Evolutionary conservation across 2,329 filamentous ascomycete species (phyloP).

Genomic region (Microcera coccophila): DNA sequence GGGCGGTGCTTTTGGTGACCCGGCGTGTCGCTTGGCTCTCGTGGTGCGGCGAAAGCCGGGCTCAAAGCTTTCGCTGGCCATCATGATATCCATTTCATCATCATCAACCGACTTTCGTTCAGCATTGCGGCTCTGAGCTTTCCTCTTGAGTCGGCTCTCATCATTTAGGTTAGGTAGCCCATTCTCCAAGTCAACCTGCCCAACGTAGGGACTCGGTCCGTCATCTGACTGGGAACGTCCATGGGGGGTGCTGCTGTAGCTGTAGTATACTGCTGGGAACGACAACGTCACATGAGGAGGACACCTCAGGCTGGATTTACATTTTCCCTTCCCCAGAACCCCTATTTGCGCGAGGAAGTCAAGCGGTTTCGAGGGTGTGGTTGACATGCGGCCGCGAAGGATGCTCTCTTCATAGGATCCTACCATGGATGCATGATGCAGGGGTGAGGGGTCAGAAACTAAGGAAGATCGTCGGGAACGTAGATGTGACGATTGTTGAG

Average conservation of each 20-base stretch:
- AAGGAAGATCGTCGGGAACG: slow-evolving; percentile 66
- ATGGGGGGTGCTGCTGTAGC: slow-evolving; percentile 67
- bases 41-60: slow-evolving; percentile 29
- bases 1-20: slow-evolving; percentile 57
- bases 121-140: slow-evolving; percentile 43
- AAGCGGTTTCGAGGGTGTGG: slow-evolving; percentile 84
- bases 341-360: slow-evolving; percentile 95
- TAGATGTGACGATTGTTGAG: slow-evolving; percentile 49
- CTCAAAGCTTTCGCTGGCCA: slow-evolving; percentile 15
- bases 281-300: slow-evolving; percentile 86
- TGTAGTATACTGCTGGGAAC: slow-evolving; percentile 95
- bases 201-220: slow-evolving; percentile 93
- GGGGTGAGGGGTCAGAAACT: slow-evolving; percentile 67
- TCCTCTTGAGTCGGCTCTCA: slow-evolving; percentile 45
- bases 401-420: slow-evolving; percentile 98
- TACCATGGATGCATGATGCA: slow-evolving; percentile 92
- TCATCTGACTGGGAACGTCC: slow-evolving; percentile 67
- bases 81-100: slow-evolving; percentile 15
- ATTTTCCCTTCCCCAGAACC: slow-evolving; percentile 83
- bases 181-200: slow-evolving; percentile 86
- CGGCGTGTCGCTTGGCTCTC: slow-evolving; percentile 52
- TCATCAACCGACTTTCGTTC: slow-evolving; percentile 35
- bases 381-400: slow-evolving; percentile 91
- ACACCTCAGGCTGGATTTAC: slow-evolving; percentile 78
- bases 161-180: slow-evolving; percentile 56